phyloP scores from a whole-genome alignment of 192 early-diverging fungal genomes.

The Glomus cerebriforme region DNA sequence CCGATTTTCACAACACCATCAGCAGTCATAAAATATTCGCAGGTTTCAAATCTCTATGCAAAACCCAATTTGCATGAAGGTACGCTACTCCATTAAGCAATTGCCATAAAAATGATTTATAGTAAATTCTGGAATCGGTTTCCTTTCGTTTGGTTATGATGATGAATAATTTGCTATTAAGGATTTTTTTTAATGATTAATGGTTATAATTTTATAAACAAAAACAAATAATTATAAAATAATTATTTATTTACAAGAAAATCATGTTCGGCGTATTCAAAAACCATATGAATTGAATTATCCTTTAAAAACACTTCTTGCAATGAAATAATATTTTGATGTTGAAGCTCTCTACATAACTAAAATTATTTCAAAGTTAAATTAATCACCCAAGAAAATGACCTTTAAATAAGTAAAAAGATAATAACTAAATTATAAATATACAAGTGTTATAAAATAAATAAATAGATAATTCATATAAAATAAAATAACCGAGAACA shows the following conservation, averaged over 20 bases:
- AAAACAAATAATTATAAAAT: constrained; percentile 14
- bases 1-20: constrained; percentile 92
- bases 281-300: constrained; percentile 93
- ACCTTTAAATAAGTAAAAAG: background rate
- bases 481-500: too few relatives aligned
- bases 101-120: constrained; percentile 91
- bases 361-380: constrained; percentile 21
- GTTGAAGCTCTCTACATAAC: constrained; percentile 86
- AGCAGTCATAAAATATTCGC: constrained; percentile 66
- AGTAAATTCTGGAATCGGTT: constrained; percentile 78
- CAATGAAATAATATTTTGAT: constrained; percentile 85
- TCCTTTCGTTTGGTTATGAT: constrained; percentile 79
- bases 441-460: constrained; percentile 51
- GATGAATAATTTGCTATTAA: constrained; percentile 83
- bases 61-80: constrained; percentile 70
- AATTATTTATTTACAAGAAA: constrained; percentile 60
- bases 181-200: constrained; percentile 28
- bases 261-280: constrained; percentile 97
- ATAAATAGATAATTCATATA: background rate
- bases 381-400: background rate
- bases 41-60: constrained; percentile 72
- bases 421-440: constrained; percentile 36
- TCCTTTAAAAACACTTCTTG: constrained; percentile 92
- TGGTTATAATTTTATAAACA: constrained; percentile 13
- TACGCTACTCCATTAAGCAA: constrained; percentile 65